Percentiles rank a stretch among this genome's conserved stretches.
These are phyloP conservation scores for Quercus berberidifolia DNA, from an alignment of 306 rosid species.

Conservation along the genomic window DNA sequence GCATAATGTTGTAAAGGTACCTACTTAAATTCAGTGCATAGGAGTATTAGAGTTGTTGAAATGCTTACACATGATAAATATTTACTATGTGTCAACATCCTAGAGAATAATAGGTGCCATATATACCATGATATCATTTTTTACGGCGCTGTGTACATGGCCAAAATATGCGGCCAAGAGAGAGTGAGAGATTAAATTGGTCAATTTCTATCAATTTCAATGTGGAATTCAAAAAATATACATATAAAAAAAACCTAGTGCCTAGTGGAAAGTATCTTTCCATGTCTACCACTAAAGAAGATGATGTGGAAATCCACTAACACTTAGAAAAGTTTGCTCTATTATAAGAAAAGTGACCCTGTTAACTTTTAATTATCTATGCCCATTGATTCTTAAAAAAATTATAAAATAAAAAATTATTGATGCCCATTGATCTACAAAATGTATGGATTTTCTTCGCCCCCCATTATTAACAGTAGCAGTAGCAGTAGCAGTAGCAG, in stretches of 20 bases:
- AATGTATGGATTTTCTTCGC: not conserved
- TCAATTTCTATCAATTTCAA: not conserved
- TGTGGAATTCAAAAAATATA: conserved; percentile 10
- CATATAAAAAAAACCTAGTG: not conserved
- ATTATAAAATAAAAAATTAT: not conserved
- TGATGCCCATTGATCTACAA: not conserved
- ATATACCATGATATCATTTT: too few species aligned
- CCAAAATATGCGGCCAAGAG: not conserved
- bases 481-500: not conserved
- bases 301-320: conserved; percentile 27
- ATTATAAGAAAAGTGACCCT: not conserved
- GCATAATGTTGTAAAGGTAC: too few species aligned
- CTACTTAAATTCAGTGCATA: fast-evolving
- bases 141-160: too few species aligned
- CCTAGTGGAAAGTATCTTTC: not conserved
- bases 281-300: conserved; percentile 38
- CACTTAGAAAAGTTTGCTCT: not conserved
- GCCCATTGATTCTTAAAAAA: too few species aligned
- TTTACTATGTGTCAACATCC: too few species aligned
- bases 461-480: conserved; percentile 12
- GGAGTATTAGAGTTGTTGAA: too few species aligned
- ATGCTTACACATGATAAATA: too few species aligned
- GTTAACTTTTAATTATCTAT: not conserved
- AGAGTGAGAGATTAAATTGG: not conserved
- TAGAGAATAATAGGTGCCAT: too few species aligned